Percentiles rank a stretch among this genome's conserved stretches.
These are phyloP conservation scores for Leccinum solheimii DNA, from an alignment of 1,284 basidiomycete genomes.

Conservation along the genomic window DNA sequence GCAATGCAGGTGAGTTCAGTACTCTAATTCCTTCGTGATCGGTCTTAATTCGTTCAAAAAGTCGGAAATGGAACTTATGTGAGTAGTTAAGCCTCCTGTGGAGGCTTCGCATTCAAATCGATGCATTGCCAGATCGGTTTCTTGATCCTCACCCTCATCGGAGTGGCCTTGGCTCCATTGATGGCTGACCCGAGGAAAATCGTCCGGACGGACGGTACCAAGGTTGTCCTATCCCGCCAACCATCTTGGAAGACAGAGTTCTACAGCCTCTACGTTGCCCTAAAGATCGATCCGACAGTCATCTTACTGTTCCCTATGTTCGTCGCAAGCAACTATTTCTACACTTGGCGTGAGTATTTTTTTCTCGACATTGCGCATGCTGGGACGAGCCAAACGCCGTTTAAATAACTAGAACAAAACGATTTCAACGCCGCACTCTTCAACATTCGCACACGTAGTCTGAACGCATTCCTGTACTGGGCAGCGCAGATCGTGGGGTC, in stretches of 20 bases:
- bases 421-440: slow-evolving; percentile 54
- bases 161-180: slow-evolving; percentile 59
- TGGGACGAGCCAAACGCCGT: slow-evolving; percentile 3
- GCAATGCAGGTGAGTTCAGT: slow-evolving; percentile 25
- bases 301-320: slow-evolving; percentile 67
- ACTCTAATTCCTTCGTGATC: not conserved
- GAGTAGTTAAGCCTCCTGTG: slow-evolving; percentile 24
- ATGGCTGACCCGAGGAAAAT: slow-evolving; percentile 71
- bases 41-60: slow-evolving; percentile 23
- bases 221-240: slow-evolving; percentile 55
- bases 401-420: slow-evolving; percentile 42
- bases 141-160: slow-evolving; percentile 65
- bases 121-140: slow-evolving; percentile 61
- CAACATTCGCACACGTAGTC: slow-evolving; percentile 45
- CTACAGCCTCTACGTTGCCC: slow-evolving; percentile 50
- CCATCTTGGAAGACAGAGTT: slow-evolving; percentile 70
- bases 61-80: slow-evolving; percentile 66
- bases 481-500: slow-evolving; percentile 42
- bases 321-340: slow-evolving; percentile 77
- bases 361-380: not conserved
- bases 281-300: slow-evolving; percentile 58
- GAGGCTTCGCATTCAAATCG: not conserved
- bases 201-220: slow-evolving; percentile 73
- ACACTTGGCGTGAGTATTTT: slow-evolving; percentile 39
- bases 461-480: slow-evolving; percentile 44